These are phyloP conservation scores for Parietaria judaica DNA, from an alignment of 306 rosid species.

Conservation along the genomic window DNA sequence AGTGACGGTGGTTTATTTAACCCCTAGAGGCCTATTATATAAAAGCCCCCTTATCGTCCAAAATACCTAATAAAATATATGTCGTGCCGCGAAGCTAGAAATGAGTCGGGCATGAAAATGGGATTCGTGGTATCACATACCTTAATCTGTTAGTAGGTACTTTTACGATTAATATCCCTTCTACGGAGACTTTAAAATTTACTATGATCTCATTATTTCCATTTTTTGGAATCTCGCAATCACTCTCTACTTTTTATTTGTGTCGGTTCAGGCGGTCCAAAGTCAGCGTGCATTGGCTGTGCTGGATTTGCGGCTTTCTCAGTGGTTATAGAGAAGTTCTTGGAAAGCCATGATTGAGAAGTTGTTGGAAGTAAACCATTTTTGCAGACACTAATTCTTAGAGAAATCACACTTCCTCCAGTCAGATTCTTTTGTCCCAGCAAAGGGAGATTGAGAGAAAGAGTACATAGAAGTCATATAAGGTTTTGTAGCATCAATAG, in stretches of 20 bases:
- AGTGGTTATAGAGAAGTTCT: slow-evolving; percentile 70
- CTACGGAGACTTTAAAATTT: too few species aligned
- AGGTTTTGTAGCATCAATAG: not conserved
- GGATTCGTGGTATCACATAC: too few species aligned
- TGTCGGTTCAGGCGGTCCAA: slow-evolving; percentile 66
- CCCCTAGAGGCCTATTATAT: too few species aligned
- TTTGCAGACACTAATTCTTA: slow-evolving; percentile 18
- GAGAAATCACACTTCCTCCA: slow-evolving; percentile 9
- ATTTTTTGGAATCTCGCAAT: too few species aligned
- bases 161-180: too few species aligned
- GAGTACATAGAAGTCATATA: not conserved
- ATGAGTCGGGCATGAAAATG: too few species aligned
- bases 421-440: slow-evolving; percentile 9
- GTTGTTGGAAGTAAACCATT: slow-evolving; percentile 7
- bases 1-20: too few species aligned
- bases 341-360: slow-evolving; percentile 62
- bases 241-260: not conserved
- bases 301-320: slow-evolving; percentile 95
- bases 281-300: slow-evolving; percentile 86
- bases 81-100: too few species aligned
- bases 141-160: too few species aligned
- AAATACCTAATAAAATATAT: too few species aligned
- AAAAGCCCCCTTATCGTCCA: too few species aligned
- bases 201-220: too few species aligned
- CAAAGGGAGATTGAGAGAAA: not conserved